Evolutionary conservation across 2,329 filamentous ascomycete genomes (phyloP), one percentile per base, ranked within the genome.

Genomic region (Colletotrichum shisoi): DNA sequence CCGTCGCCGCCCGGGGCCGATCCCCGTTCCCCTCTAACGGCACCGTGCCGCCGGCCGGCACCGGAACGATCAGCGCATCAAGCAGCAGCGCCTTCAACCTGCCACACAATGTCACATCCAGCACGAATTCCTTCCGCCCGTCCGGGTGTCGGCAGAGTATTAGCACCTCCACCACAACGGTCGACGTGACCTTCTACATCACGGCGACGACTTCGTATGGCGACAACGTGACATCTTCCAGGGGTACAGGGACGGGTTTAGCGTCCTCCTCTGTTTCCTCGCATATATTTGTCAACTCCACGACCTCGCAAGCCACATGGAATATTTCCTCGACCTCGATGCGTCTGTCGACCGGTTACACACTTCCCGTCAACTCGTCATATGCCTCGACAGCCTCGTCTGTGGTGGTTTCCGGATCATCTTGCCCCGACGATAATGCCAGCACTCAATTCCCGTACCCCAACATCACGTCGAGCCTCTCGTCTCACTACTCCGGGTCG

Each of bases 151-250:
- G 57, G 1, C 17, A 57, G 37, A 73, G 70, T 9, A 60, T 76
- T 4, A 62, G 75, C 13, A 67, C 75, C 57, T 74, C 74, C 13
- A 78, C 74, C 2, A 73, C 70, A 37, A 79, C 75, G 3, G 59
- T 78, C 8, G 77, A 79, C 31, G 70, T 75, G 8, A 76, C 74
- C 7, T 71, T 76, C 39, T 75, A 72, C 45, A 70, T 78, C 17
- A 78, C 77, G 12, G 72, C 74, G 37, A 71, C 73, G 2, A 69
- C 74, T 39, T 69, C 72, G 21, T 60, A 65, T 31, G 63, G 64
- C 17, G 24, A 42, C 24, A 67, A 67, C 31, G n/a, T 56, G 8
- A 67, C 64, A 12, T 65, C 63, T 15, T 59, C 34, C 12, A 45
- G 19, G 11, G 42, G 40, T 17, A 49, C 61, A 12, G 54, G 48